Conservation (phyloP, 108 stramenopile species). For the Nitzschia sp. region DNA sequence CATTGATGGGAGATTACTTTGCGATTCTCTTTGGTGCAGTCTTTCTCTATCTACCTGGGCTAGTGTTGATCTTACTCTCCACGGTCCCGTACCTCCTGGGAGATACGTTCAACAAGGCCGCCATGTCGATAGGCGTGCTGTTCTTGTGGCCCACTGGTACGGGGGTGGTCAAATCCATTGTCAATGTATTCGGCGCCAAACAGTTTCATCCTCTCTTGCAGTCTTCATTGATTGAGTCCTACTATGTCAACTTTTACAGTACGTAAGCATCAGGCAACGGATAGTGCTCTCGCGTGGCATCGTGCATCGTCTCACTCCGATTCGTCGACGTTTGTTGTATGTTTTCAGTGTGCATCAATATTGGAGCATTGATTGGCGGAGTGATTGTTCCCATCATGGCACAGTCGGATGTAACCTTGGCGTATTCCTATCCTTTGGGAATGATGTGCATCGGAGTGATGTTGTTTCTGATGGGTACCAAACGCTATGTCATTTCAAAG, state of each 20-base stretch:
- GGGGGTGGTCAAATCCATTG: slow-evolving; percentile 80
- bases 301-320: too few relatives aligned
- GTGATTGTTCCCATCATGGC: slow-evolving; percentile 75
- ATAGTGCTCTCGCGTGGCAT: too few relatives aligned
- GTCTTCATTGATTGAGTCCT: slow-evolving; percentile 71
- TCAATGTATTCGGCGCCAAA: slow-evolving; percentile 89
- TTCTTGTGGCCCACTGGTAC: slow-evolving; percentile 85
- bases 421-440: slow-evolving; percentile 77
- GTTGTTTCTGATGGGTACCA: slow-evolving; percentile 64
- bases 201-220: slow-evolving; percentile 89
- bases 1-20: slow-evolving; percentile 74
- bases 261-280: too few relatives aligned
- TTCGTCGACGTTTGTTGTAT: too few relatives aligned
- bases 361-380: slow-evolving; percentile 83
- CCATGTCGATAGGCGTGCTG: slow-evolving; percentile 60
- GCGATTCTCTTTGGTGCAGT: slow-evolving; percentile 66
- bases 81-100: slow-evolving; percentile 71
- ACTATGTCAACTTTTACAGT: slow-evolving; percentile 87
- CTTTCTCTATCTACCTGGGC: slow-evolving; percentile 75
- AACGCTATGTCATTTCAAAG: slow-evolving; percentile 60
- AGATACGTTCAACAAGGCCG: slow-evolving; percentile 51
- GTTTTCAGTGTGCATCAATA: slow-evolving; percentile 73
- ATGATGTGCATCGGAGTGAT: slow-evolving; percentile 64
- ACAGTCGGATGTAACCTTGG: slow-evolving; percentile 69
- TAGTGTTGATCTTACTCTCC: slow-evolving; percentile 67